Percentiles rank a stretch among this genome's conserved stretches.
Evolutionary conservation across 345 rosid species (phyloP).

Genomic region (Eucalyptus virginea): DNA sequence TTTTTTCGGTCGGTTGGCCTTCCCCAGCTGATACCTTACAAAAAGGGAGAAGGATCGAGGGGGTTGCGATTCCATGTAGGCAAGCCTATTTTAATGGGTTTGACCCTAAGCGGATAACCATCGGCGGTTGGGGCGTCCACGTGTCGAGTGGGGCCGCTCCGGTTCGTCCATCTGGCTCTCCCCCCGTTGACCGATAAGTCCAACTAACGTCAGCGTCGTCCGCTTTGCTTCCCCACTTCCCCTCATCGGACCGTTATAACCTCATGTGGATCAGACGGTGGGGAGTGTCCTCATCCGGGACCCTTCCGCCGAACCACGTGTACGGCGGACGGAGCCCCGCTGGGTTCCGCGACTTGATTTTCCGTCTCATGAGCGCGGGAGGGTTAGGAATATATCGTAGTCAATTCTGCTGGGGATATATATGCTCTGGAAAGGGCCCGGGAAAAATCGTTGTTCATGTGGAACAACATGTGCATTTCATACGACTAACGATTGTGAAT

Average conservation of each 20-base stretch:
- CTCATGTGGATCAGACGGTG: background rate
- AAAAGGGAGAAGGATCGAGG: background rate
- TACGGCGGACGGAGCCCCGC: background rate
- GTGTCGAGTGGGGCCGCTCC: background rate
- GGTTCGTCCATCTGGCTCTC: background rate
- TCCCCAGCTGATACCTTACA: background rate
- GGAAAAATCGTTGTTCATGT: background rate
- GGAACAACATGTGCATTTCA: background rate
- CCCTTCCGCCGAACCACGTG: background rate
- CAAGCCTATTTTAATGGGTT: background rate
- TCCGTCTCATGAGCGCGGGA: background rate
- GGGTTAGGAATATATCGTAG: background rate
- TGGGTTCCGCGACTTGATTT: background rate
- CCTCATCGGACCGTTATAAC: background rate
- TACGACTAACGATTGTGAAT: background rate
- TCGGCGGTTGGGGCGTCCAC: background rate
- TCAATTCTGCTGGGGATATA: background rate
- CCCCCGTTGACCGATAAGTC: background rate
- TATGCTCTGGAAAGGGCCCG: background rate
- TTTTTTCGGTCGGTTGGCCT: background rate
- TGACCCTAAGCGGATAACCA: constrained; percentile 1
- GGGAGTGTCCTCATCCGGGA: background rate
- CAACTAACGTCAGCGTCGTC: background rate
- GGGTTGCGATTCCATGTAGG: background rate
- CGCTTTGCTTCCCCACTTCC: background rate